These are phyloP conservation scores for Colletotrichum noveboracense DNA, from an alignment of 2,329 filamentous ascomycete genomes.

Conservation along the genomic window DNA sequence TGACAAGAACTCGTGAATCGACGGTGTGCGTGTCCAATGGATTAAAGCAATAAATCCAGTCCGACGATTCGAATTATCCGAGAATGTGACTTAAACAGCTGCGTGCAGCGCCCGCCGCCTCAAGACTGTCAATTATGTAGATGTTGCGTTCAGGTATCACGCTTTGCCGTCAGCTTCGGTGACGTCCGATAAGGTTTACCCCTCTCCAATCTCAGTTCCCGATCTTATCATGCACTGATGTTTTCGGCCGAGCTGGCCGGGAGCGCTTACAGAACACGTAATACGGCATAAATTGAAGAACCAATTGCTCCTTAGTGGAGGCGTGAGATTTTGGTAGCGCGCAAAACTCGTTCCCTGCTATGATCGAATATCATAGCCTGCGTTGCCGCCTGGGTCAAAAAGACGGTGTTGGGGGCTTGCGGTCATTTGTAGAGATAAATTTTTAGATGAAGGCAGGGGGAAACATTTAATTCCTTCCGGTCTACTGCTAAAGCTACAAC, in stretches of 20 bases:
- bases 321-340: not conserved
- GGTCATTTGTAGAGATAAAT: too few relatives aligned
- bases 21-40: not conserved
- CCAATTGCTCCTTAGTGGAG: too few relatives aligned
- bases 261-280: not conserved
- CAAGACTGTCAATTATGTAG: not conserved
- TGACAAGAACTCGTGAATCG: not conserved
- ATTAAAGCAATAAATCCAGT: fast-evolving
- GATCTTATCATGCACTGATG: not conserved
- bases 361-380: not conserved
- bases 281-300: not conserved
- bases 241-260: not conserved
- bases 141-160: not conserved
- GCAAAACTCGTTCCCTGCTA: not conserved
- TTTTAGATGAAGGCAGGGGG: not conserved
- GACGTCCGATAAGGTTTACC: not conserved
- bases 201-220: not conserved
- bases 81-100: not conserved
- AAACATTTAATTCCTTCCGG: fast-evolving
- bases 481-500: not conserved
- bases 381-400: not conserved
- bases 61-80: not conserved
- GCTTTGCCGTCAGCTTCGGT: not conserved
- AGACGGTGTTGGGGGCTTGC: not conserved
- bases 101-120: not conserved